Base-by-base conservation (phyloP, 257 asterid genomes). In the Linaria vulgaris region DNA sequence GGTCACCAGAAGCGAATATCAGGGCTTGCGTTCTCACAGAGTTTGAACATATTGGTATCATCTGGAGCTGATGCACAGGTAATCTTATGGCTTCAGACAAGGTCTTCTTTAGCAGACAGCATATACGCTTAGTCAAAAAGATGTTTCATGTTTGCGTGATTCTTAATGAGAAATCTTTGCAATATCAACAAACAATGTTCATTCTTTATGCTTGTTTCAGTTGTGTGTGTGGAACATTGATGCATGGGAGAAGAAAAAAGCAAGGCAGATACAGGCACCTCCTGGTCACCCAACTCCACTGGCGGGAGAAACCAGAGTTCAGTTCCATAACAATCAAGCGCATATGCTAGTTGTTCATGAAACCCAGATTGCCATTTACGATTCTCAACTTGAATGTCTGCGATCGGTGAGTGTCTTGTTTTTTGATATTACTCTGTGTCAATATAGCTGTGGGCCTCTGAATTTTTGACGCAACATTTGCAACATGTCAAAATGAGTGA, bases 1-100 rank as follows among this genome's bases (percentile, higher is more conserved):
- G 98, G 98, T 70, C 98, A 91, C 78, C 92, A 83, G 79, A 88
- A 88, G 75, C 87, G 85, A 72, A 88, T 91, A 59, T 78, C 98
- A 3, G 96, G 98, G 76, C 96, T 91, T 64, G 96, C 98, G 15
- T 91, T 91, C 76, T 91, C 96, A 19, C 94, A 85, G 79, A 83
- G 72, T 77, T 76, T 88, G 83, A 83, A 82, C 75, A 83, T 87
- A 59, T 76, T 91, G 80, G 95, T 91, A 19, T 91, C 98, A 59
- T 91, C 98, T 10, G 98, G 96, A 58, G 96, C 96, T 73, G 98
- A 91, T 82, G 95, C 98, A 15, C 95, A 84, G 84, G 98, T 77
- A 76, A 65, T 85, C n/a, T 71, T 17, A 38, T 63, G 38, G 58
- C 64, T 50, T 2, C 21, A 13, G 45, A 48, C 25, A 53, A 67